phyloP scores from a whole-genome alignment of 345 rosid genomes.

The Capsella bursapastoris region DNA sequence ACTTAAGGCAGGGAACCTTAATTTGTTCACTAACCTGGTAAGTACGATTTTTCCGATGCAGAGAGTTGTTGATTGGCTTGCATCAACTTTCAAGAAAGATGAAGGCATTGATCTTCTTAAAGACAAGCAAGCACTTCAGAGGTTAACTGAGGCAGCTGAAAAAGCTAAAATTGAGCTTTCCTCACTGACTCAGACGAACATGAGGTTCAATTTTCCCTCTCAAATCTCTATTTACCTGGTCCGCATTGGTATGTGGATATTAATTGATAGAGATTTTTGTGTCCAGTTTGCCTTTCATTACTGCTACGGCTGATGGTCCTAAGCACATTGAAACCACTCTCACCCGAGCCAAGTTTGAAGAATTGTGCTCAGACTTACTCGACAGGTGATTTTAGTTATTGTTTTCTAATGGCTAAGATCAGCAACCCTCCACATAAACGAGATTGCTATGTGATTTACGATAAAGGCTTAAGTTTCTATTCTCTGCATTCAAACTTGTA shows the following conservation, averaged over 20 bases:
- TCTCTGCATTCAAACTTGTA: constrained; percentile 28
- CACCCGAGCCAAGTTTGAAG: constrained; percentile 92
- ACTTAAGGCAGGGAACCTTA: background rate
- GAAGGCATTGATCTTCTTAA: constrained; percentile 94
- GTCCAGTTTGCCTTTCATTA: constrained; percentile 91
- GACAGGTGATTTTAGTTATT: constrained; percentile 61
- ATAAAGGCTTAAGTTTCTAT: background rate
- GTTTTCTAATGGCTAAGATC: background rate
- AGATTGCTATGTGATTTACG: background rate
- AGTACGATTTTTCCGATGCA: constrained; percentile 39
- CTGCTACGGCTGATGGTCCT: constrained; percentile 98
- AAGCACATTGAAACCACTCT: constrained; percentile 94
- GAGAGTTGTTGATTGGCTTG: constrained; percentile 98
- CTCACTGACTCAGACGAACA: constrained; percentile 83
- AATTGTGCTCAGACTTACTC: constrained; percentile 80
- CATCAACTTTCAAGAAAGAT: constrained; percentile 70
- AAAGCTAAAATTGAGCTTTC: constrained; percentile 98
- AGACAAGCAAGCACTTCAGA: constrained; percentile 97
- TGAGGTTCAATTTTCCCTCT: constrained; percentile 51
- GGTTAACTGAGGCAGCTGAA: constrained; percentile 91
- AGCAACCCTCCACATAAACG: background rate
- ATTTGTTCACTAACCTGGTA: background rate
- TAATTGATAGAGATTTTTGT: background rate
- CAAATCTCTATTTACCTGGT: background rate
- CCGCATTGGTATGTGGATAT: background rate